Evolutionary conservation across 2,329 filamentous ascomycete genomes (phyloP).

Genomic region (Fusarium neocosmosporiellum): DNA sequence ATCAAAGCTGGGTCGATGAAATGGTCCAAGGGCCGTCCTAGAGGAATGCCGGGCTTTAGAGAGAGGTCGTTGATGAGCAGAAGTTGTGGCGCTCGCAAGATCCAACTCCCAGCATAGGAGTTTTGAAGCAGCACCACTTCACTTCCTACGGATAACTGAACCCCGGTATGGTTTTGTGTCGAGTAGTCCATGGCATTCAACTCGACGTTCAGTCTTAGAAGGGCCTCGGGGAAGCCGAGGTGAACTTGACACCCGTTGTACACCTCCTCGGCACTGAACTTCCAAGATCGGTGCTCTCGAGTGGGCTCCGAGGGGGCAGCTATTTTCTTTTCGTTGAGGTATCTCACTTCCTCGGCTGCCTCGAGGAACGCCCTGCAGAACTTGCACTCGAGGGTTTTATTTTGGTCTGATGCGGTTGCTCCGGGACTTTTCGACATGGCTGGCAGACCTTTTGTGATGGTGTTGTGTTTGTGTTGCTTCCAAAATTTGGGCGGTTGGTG

Average conservation of each 20-base stretch:
- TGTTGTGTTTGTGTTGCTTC: neutral
- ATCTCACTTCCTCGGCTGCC: neutral
- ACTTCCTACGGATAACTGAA: neutral
- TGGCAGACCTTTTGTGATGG: neutral
- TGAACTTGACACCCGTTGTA: neutral
- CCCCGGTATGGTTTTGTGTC: neutral
- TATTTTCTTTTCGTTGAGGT: neutral
- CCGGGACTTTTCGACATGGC: neutral
- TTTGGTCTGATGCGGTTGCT: neutral
- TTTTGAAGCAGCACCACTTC: neutral
- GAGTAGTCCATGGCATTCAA: neutral
- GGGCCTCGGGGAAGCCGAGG: neutral
- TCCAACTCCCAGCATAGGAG: neutral
- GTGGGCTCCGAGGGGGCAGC: neutral
- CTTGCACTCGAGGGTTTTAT: neutral
- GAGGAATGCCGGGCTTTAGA: neutral
- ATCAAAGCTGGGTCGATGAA: constrained; percentile 2
- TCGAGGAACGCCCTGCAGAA: neutral
- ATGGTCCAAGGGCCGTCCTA: neutral
- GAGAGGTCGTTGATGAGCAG: neutral
- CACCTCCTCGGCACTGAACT: neutral
- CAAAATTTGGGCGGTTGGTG: neutral
- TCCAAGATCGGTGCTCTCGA: neutral
- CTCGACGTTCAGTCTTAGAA: neutral
- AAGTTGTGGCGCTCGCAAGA: neutral